Base-by-base conservation (phyloP, 257 asterid species). In the Handroanthus guayacan region DNA sequence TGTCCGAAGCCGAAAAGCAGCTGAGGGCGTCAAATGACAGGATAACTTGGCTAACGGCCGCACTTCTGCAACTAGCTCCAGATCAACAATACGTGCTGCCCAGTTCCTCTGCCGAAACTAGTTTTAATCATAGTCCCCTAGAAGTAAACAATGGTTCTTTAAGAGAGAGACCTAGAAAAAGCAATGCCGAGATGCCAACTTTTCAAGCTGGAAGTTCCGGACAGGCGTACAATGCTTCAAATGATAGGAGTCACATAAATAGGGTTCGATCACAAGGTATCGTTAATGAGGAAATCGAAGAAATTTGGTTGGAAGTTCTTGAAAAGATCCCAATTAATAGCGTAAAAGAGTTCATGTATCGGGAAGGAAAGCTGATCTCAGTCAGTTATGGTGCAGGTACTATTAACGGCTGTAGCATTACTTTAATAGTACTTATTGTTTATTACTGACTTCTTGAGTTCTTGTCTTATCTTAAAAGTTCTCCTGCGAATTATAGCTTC, bases 1-100 rank as follows among this genome's bases (percentile, higher is more conserved):
- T 95, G 55, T 95, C 99, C 1, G 99, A 95, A 84, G 96, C 99
- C 31, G 99, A 95, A 83, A 93, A 95, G 90, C 98, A 95, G 90
- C 86, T 95, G 82, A 89, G 99, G 83, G 83, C 89, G 69, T 90
- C 99, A 6, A 91, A 82, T 50, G 99, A 93, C 85, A 84, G 85
- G 84, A 85, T 90, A 57, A 95, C 99, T 37, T 95, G 99, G 99
- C 90, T 95, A 68, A 95, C 99, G 2, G 99, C 98, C 36, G 98
- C 98, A 25, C 78, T 95, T 69, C 82, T 95, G 81, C 99, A 95
- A 80, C 92, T 95, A 79, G 99, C 98, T 61, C 97, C 98, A 4
- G 99, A 95, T 83, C 96, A 89, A 72, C 97, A 91, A 74, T 91
- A 91, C 75, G 76, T 85, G 78, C 72, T 88, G 39, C 97, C 92